These are phyloP conservation scores for Nematocida parisii DNA, from an alignment of 371 early-diverging fungal species.

Conservation along the genomic window DNA sequence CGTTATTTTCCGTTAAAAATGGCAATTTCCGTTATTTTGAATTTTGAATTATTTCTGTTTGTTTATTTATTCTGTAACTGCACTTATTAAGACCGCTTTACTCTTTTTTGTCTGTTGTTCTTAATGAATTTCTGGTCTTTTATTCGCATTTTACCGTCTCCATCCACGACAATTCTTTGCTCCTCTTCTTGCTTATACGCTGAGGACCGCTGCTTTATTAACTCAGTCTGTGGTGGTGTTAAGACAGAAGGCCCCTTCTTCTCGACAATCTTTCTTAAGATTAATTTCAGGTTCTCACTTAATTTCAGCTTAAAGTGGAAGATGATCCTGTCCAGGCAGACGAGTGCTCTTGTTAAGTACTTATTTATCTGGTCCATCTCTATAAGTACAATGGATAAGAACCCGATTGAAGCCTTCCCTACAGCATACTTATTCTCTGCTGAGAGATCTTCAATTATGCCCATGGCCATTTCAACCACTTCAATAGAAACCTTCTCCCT, in stretches of 20 bases:
- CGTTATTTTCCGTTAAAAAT: too few relatives aligned
- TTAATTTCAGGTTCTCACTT: constrained; percentile 42
- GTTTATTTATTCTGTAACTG: not conserved
- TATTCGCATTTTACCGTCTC: constrained; percentile 28
- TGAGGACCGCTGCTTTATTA: not conserved
- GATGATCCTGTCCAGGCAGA: constrained; percentile 44
- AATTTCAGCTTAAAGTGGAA: constrained; percentile 51
- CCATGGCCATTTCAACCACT: constrained; percentile 22
- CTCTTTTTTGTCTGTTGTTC: not conserved
- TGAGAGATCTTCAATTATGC: constrained; percentile 28
- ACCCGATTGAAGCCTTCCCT: constrained; percentile 33
- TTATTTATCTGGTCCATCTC: constrained; percentile 18
- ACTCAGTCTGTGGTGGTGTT: constrained; percentile 7
- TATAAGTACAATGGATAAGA: constrained; percentile 31
- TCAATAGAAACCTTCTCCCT: constrained; percentile 23
- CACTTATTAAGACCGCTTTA: not conserved
- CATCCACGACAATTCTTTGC: constrained; percentile 9
- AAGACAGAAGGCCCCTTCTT: not conserved
- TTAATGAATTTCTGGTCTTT: constrained; percentile 22
- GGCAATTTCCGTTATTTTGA: not conserved
- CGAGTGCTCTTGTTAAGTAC: constrained; percentile 30
- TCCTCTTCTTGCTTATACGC: constrained; percentile 10
- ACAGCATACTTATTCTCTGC: constrained; percentile 35
- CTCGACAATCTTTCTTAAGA: constrained; percentile 40
- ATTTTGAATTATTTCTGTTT: not conserved